phyloP scores from a whole-genome alignment of 345 rosid species.

The Lumnitzera littorea region DNA sequence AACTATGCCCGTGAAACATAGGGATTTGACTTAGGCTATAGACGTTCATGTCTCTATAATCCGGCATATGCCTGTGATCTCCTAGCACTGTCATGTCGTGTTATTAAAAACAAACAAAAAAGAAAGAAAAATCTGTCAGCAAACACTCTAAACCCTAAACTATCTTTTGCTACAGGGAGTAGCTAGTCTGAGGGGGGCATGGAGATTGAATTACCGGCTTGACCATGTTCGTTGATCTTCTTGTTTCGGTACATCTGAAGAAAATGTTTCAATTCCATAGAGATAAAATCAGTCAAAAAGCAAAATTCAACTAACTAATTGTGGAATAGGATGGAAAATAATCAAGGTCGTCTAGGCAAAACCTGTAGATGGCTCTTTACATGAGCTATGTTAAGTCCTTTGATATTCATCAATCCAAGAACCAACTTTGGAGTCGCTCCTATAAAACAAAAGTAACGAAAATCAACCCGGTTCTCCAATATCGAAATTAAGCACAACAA shows the following conservation, averaged over 20 bases:
- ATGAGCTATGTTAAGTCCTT: slow-evolving; percentile 86
- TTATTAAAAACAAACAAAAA: too few relatives aligned
- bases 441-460: slow-evolving; percentile 9
- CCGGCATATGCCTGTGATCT: slow-evolving; percentile 53
- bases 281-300: not conserved
- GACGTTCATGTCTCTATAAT: slow-evolving; percentile 56
- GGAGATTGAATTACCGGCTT: slow-evolving; percentile 31
- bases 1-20: slow-evolving; percentile 51
- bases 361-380: slow-evolving; percentile 95
- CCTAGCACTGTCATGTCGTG: slow-evolving; percentile 32
- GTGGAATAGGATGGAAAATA: not conserved
- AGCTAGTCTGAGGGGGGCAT: not conserved
- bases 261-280: not conserved
- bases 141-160: slow-evolving; percentile 18
- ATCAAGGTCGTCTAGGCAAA: not conserved
- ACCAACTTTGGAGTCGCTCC: slow-evolving; percentile 91
- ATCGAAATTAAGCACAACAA: not conserved
- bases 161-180: not conserved
- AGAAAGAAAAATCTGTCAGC: not conserved
- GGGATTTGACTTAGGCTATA: slow-evolving; percentile 75
- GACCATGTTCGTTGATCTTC: slow-evolving; percentile 56
- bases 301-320: not conserved
- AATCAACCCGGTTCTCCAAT: not conserved
- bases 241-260: slow-evolving; percentile 81
- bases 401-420: slow-evolving; percentile 71